These are phyloP conservation scores for Coemansia sp. DNA, from an alignment of 192 early-diverging fungal species.

Conservation along the genomic window DNA sequence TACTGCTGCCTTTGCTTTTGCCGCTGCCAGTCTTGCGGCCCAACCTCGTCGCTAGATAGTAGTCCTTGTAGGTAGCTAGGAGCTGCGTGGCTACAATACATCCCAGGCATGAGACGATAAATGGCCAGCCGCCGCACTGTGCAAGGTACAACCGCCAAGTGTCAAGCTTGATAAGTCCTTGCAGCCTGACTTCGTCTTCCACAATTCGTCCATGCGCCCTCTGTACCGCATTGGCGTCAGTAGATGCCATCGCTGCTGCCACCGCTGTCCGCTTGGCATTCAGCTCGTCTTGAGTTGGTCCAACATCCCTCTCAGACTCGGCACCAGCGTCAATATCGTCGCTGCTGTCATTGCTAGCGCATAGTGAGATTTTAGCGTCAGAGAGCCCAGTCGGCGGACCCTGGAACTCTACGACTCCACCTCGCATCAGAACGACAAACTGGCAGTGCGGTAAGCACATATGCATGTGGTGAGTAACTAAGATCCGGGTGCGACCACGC, in stretches of 20 bases:
- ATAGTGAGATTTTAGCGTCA: too few relatives aligned
- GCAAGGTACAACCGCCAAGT: constrained; percentile 78
- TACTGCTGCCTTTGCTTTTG: constrained; percentile 13
- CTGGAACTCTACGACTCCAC: constrained; percentile 50
- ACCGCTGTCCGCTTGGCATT: constrained; percentile 1
- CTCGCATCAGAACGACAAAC: constrained; percentile 64
- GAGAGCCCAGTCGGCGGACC: constrained; percentile 15
- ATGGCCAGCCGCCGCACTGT: constrained; percentile 66
- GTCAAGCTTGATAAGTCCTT: constrained; percentile 68
- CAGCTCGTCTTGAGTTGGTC: constrained; percentile 28
- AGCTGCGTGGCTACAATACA: constrained; percentile 58
- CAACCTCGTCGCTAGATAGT: constrained; percentile 30
- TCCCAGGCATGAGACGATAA: constrained; percentile 59
- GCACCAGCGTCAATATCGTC: constrained; percentile 14
- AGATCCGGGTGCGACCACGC: constrained; percentile 71
- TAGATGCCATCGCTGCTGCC: background rate
- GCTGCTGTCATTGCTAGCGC: background rate
- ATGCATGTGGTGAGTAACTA: constrained; percentile 86
- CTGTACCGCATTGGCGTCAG: constrained; percentile 25
- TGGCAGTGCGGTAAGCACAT: constrained; percentile 62
- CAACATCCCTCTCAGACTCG: background rate
- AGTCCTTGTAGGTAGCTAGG: constrained; percentile 61
- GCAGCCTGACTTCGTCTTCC: constrained; percentile 75
- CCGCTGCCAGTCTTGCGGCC: constrained; percentile 48
- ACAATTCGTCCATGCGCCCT: constrained; percentile 64